Evolutionary conservation across 1,139 yeast genomes (phyloP), one percentile per base, ranked within the genome.

Genomic region (Suhomyces yuchorum): DNA sequence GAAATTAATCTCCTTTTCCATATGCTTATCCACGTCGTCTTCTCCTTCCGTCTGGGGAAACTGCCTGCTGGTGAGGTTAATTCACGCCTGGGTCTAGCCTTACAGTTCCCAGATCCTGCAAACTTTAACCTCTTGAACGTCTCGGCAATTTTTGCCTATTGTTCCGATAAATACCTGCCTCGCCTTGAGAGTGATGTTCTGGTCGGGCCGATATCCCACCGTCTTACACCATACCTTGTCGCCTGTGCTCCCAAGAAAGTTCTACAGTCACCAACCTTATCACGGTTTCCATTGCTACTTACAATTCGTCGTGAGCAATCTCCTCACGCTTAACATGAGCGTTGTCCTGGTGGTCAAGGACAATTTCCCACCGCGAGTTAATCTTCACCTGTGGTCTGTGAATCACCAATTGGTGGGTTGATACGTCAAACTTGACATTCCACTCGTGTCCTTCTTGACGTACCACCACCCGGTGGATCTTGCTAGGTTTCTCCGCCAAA

Each of bases 351-450:
- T 36, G 26, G 38, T 37, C 18, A 23, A 37, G 32, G 28, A 20
- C 28, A 14, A 37, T 37, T 12, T 54, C 59, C 89, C 90, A 87
- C 35, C 69, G 67, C n/a, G 67, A 51, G 48, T 75, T 75, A 41
- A 86, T 63, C 9, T 60, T 53, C 42, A 87, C 70, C 12, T 63
- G 61, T 8, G 95, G 91, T 54, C 82, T 80, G 51, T 82, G 73
- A 20, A 87, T 72, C 3, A 70, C 58, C 14, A 64, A 48, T 38
- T 62, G 61, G 18, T 64, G 59, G 9, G 52, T 57, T 4, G 24
- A 14, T 3, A 45, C 51, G n/a, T 23, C 38, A 7, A 38, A 44
- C 19, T 62, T 61, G 0, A 74, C 71, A 1, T 46, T 49, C 78
- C 82, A 70, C 8, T 57, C 46, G 23, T 65, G 47, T 0, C 66